These are phyloP conservation scores for Sporodiniella umbellata DNA, from an alignment of 371 early-diverging fungal genomes.

Conservation along the genomic window DNA sequence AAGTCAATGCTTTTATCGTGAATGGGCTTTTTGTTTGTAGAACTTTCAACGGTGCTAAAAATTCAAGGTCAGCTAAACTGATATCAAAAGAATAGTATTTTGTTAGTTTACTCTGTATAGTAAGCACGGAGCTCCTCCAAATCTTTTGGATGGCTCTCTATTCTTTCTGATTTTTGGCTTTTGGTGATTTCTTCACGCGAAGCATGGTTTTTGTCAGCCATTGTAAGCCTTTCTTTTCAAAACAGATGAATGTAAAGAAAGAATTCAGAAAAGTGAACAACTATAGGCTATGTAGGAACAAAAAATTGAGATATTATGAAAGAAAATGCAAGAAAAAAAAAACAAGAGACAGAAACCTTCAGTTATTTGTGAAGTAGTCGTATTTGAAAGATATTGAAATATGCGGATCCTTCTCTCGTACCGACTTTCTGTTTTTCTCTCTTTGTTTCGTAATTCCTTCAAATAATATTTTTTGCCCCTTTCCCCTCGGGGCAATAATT, in stretches of 20 bases:
- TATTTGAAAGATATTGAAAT: conserved; percentile 2
- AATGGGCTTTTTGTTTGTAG: background rate
- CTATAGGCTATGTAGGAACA: no score
- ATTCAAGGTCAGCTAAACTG: background rate
- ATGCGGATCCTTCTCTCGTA: background rate
- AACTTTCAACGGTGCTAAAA: background rate
- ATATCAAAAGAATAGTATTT: background rate
- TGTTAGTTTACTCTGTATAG: conserved; percentile 34
- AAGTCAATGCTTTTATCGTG: background rate
- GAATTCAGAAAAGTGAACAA: background rate
- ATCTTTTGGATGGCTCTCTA: conserved; percentile 10
- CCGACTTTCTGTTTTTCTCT: no score
- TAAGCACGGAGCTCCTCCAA: conserved; percentile 43
- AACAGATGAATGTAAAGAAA: background rate
- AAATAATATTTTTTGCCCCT: no score
- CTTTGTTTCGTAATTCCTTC: no score
- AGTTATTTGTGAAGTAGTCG: background rate
- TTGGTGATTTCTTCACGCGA: background rate
- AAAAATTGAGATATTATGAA: background rate
- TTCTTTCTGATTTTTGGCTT: background rate
- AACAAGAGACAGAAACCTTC: background rate
- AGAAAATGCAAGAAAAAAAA: background rate
- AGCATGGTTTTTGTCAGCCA: background rate
- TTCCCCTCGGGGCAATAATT: no score
- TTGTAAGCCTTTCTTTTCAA: background rate